Evolutionary conservation across 331 rosid genomes (phyloP), one percentile per base, ranked within the genome.

Genomic region (Prunus yedoensis): DNA sequence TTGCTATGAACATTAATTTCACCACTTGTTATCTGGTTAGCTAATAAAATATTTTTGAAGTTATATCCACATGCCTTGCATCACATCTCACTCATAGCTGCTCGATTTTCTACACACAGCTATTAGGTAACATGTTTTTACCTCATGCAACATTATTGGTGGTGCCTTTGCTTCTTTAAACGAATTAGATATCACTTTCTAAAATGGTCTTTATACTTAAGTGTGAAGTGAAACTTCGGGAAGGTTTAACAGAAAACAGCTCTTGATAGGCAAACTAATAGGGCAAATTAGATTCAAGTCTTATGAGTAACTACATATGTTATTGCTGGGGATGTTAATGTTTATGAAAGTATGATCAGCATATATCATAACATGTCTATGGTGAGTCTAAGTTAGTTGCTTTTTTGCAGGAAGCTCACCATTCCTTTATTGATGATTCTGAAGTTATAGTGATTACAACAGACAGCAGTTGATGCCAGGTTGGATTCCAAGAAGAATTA

Each of bases 401-500:
- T 67, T 23, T 12, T 38, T 25, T 66, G 73, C 82, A 91, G 98
- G 97, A 94, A 73, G 96, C 98, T 81, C 97, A 94, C 62, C 97
- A 91, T 85, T 81, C 89, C 16, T 20, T 83, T 80, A 68, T 94
- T 77, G 98, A 91, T 80, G 92, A 89, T 80, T 82, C 79, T 73
- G 91, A 94, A 87, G 71, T 94, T 80, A 85, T 89, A 47, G 97
- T 70, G 97, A 94, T 83, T 91, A 87, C 84, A 88, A 90, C 61
- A 85, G 97, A 74, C 97, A 94, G 70, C 95, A 86, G 54, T 74
- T 94, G 83, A 94, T 90, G 97, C 87, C 93, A 15, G 98, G 98
- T 73, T 94, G 98, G 98, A 91, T 91, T 81, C 98, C 98, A n/a
- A 88, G 97, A 86, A 83, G 98, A n/a, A 74, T 87, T 94, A 89